These are phyloP conservation scores for Keithomyces neogunnii DNA, from an alignment of 2,329 filamentous ascomycete species.

Conservation along the genomic window DNA sequence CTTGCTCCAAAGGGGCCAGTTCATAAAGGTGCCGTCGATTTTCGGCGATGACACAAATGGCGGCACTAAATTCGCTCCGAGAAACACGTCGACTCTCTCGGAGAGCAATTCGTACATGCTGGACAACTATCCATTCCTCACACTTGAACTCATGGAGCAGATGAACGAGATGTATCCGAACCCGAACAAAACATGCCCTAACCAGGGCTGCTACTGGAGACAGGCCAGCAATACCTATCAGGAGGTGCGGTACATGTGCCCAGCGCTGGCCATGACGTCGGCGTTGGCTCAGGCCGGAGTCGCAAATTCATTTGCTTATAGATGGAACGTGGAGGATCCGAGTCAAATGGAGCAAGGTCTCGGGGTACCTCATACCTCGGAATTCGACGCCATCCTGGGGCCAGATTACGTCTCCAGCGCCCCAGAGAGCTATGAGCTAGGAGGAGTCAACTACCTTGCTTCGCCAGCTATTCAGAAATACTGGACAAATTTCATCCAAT, in stretches of 20 bases:
- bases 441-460: constrained; percentile 45
- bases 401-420: constrained; percentile 42
- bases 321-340: constrained; percentile 58
- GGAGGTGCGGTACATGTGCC: constrained; percentile 27
- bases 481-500: constrained; percentile 65
- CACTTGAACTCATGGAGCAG: constrained; percentile 19
- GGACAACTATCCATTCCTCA: constrained; percentile 25
- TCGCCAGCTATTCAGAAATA: constrained; percentile 58
- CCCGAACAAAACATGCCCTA: constrained; percentile 22
- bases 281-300: constrained; percentile 22
- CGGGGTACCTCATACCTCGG: constrained; percentile 60
- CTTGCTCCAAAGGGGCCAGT: constrained; percentile 37
- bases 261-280: constrained; percentile 21
- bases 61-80: constrained; percentile 27
- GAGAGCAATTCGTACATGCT: constrained; percentile 25
- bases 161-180: constrained; percentile 28
- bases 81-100: constrained; percentile 20
- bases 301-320: constrained; percentile 54
- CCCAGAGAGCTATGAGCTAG: constrained; percentile 46
- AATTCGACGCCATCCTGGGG: constrained; percentile 60
- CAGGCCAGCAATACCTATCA: constrained; percentile 27
- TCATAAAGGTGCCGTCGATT: constrained; percentile 45
- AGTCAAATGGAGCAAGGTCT: constrained; percentile 40
- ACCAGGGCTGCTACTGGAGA: constrained; percentile 26
- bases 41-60: constrained; percentile 31